Evolutionary conservation across 768 basidiomycete species (phyloP), one percentile per base, ranked within the genome.

Genomic region (Butyriboletus loyo): DNA sequence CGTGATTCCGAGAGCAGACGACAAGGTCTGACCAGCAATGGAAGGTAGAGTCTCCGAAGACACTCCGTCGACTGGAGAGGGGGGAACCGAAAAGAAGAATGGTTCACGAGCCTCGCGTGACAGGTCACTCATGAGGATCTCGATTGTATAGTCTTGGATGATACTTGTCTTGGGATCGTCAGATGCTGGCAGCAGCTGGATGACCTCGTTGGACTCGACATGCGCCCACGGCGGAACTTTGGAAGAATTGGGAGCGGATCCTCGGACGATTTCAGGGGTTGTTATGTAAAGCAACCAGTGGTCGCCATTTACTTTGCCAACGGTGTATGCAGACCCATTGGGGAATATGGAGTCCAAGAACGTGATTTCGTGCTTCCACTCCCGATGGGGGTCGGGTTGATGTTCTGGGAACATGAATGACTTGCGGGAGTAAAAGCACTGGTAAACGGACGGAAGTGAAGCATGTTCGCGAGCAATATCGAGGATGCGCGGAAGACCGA

Each of bases 371-470:
- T 89, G 81, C 53, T 83, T 83, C 97, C 97, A 99, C 63, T 93
- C 90, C 51, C 84, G 78, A 72, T 99, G 97, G 15, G 94, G 95
- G 4, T 93, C 95, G 21, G 75, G 75, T 67, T 99, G 97, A 22
- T 90, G 84, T 69, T 99, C 97, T 8, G 97, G 97, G 72, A 98
- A 99, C 89, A 98, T 98, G 82, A 98, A 99, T 7, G 89, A 88
- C 73, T 98, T 99, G 61, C 96, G 86, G 37, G 94, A 97, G 75
- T 98, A 99, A 77, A 98, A 99, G 72, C 90, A 93, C 55, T 92
- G 84, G 70, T 92, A 83, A 30, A 98, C 91, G 31, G 80, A 77
- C 24, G 75, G 75, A 54, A 92, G 72, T 45, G 80, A 77, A 11
- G 86, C 88, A 35, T 87, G 73, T 7, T 77, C 73, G 32, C 82